Conservation (phyloP, 192 early-diverging fungal species). For the Linnemannia exigua region DNA sequence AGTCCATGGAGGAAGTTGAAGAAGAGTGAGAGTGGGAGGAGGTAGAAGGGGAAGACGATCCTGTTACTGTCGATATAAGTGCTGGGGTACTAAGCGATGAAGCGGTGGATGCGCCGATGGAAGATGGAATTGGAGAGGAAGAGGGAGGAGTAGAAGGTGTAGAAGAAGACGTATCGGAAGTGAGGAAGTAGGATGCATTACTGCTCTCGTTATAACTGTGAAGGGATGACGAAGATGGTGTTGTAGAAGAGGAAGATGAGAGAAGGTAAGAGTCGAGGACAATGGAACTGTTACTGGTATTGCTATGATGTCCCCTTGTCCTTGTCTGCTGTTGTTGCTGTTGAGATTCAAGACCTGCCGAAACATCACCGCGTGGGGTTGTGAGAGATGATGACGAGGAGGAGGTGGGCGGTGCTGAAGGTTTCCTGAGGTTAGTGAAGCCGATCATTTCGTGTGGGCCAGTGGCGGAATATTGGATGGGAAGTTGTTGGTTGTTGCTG, state of each 20-base stretch:
- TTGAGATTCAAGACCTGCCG: constrained; percentile 9
- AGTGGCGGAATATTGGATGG: background rate
- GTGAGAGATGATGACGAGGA: background rate
- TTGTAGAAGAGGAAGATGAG: background rate
- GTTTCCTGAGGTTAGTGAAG: background rate
- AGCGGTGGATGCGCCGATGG: constrained; percentile 2
- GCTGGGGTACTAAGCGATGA: background rate
- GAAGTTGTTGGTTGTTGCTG: background rate
- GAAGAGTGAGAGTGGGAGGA: background rate
- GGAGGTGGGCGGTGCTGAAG: background rate
- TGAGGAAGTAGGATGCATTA: constrained; percentile 22
- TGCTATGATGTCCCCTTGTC: background rate
- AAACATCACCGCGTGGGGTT: constrained; percentile 7
- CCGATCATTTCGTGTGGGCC: constrained; percentile 5
- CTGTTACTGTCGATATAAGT: constrained; percentile 16
- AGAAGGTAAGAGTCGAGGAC: background rate
- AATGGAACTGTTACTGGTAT: background rate
- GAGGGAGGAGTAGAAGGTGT: constrained; percentile 12
- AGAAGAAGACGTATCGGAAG: background rate
- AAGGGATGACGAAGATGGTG: background rate
- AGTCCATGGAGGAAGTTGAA: constrained; percentile 24
- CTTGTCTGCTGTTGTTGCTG: background rate
- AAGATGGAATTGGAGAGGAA: background rate
- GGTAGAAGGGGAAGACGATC: constrained; percentile 28
- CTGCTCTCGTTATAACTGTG: constrained; percentile 17